phyloP scores from a whole-genome alignment of 192 early-diverging fungal genomes.

The Podila epigama region DNA sequence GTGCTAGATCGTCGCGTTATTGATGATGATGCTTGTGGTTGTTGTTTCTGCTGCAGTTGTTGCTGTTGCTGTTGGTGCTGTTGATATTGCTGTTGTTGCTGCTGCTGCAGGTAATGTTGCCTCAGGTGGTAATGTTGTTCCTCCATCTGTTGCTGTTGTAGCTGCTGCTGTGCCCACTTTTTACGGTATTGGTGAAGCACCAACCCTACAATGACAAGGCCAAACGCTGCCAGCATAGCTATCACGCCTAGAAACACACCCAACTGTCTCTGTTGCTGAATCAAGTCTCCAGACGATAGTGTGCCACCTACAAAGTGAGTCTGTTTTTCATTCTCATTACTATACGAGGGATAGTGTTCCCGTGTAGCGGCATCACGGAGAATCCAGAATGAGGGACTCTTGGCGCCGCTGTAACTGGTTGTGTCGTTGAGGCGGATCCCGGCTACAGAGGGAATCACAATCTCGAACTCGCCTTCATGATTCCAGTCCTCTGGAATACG shows the following conservation, averaged over 20 bases:
- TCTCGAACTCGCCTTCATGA: constrained; percentile 44
- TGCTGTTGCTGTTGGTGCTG: background rate
- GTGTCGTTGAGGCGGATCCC: background rate
- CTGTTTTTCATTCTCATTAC: constrained; percentile 4
- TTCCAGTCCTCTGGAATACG: constrained; percentile 40
- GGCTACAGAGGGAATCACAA: constrained; percentile 13
- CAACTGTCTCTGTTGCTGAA: constrained; percentile 6
- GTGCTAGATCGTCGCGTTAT: background rate
- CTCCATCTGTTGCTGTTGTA: background rate
- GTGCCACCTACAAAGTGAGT: no score
- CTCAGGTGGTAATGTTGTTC: background rate
- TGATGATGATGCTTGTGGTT: background rate
- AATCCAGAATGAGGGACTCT: constrained; percentile 29
- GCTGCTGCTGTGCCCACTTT: constrained; percentile 3
- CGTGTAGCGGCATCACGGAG: constrained; percentile 27
- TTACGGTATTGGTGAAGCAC: constrained; percentile 12
- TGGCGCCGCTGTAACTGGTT: background rate
- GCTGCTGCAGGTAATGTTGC: no score
- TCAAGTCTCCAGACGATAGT: background rate
- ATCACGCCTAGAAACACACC: constrained; percentile 29
- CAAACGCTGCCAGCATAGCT: constrained; percentile 28
- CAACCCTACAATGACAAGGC: constrained; percentile 8
- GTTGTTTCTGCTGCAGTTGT: background rate
- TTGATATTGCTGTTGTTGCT: background rate
- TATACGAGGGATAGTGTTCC: constrained; percentile 9